These are phyloP conservation scores for Didymella exigua DNA, from an alignment of 2,329 filamentous ascomycete species.

Conservation along the genomic window DNA sequence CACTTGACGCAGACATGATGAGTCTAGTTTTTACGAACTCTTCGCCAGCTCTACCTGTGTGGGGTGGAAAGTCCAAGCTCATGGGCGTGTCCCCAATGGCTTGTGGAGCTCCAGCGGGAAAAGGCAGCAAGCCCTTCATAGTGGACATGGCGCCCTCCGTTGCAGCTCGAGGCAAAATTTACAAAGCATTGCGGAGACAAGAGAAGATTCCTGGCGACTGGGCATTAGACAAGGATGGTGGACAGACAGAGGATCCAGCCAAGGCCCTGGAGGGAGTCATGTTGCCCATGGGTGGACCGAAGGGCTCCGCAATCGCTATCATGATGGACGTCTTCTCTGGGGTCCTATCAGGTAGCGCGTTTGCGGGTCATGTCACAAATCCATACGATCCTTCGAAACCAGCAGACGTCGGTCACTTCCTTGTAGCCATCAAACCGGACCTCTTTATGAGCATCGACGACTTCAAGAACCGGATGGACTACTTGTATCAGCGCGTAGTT, in stretches of 20 bases:
- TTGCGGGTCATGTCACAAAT: slow-evolving; percentile 75
- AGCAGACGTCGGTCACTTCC: slow-evolving; percentile 75
- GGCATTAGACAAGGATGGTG: slow-evolving; percentile 75
- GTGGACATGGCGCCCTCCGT: slow-evolving; percentile 76
- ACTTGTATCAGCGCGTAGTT: slow-evolving; percentile 61
- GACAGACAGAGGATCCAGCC: slow-evolving; percentile 72
- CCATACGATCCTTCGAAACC: slow-evolving; percentile 75
- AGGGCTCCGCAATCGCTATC: slow-evolving; percentile 75
- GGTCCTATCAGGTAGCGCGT: slow-evolving; percentile 76
- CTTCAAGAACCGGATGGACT: slow-evolving; percentile 68
- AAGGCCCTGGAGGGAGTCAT: slow-evolving; percentile 73
- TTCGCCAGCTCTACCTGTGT: slow-evolving; percentile 73
- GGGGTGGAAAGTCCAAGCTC: slow-evolving; percentile 70
- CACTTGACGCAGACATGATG: slow-evolving; percentile 69
- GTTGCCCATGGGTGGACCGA: slow-evolving; percentile 84
- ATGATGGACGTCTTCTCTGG: slow-evolving; percentile 94
- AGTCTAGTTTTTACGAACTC: slow-evolving; percentile 66
- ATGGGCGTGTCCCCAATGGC: slow-evolving; percentile 77
- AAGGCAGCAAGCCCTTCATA: slow-evolving; percentile 66
- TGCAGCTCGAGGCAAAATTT: slow-evolving; percentile 73
- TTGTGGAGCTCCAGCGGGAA: slow-evolving; percentile 73
- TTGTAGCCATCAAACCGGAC: slow-evolving; percentile 70
- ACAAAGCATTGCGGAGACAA: slow-evolving; percentile 69
- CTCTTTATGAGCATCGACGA: slow-evolving; percentile 74
- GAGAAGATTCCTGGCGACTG: slow-evolving; percentile 75